These are phyloP conservation scores for Melocanna baccifera DNA, from an alignment of 176 grass and related monocot genomes.

Conservation along the genomic window DNA sequence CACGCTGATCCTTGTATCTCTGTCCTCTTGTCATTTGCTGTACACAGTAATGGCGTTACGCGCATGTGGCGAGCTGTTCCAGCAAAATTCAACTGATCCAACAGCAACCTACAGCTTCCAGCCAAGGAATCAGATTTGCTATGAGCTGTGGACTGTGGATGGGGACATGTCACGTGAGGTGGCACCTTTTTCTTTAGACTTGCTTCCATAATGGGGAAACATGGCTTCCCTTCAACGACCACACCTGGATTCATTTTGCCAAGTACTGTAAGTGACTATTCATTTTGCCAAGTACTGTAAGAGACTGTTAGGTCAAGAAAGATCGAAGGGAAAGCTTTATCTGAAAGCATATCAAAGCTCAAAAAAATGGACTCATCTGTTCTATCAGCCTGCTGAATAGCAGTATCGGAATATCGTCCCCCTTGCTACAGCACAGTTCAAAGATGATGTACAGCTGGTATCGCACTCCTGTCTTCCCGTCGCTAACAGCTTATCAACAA, in stretches of 20 bases:
- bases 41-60: neutral
- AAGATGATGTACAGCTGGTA: slow-evolving; percentile 26
- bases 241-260: slow-evolving; percentile 1
- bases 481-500: slow-evolving; percentile 9
- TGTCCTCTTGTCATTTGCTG: slow-evolving; percentile 5
- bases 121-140: slow-evolving; percentile 17
- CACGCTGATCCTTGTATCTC: slow-evolving; percentile 14
- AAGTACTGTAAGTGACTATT: slow-evolving; percentile 1
- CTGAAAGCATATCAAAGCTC: slow-evolving; percentile 5
- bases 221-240: slow-evolving; percentile 6
- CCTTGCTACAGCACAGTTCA: neutral
- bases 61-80: neutral
- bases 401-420: neutral
- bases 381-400: slow-evolving; percentile 13
- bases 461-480: neutral
- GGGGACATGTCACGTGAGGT: neutral
- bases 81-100: slow-evolving; percentile 30
- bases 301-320: slow-evolving; percentile 1
- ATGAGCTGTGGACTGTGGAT: slow-evolving; percentile 16
- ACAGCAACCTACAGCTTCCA: slow-evolving; percentile 25
- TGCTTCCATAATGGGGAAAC: slow-evolving; percentile 33
- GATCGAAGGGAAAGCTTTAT: neutral
- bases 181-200: slow-evolving; percentile 25
- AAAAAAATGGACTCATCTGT: neutral
- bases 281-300: slow-evolving; percentile 9